These are phyloP conservation scores for Ceratocystis cacaofunesta DNA, from an alignment of 2,329 filamentous ascomycete genomes.

Conservation along the genomic window DNA sequence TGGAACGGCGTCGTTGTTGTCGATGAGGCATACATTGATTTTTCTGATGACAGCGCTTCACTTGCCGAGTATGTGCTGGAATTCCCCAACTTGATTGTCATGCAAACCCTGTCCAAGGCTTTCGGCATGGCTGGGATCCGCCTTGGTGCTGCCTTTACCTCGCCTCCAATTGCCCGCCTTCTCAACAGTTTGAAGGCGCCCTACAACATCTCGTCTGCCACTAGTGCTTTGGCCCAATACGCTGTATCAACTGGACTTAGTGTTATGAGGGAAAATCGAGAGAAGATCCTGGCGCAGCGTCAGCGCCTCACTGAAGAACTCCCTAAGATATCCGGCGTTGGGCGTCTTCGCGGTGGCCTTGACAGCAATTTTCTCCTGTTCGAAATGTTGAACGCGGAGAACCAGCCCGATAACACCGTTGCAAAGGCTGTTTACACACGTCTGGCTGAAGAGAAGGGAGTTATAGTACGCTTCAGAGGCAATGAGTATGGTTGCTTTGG, in stretches of 20 bases:
- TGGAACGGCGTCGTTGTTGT: slow-evolving; percentile 93
- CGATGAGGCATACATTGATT: slow-evolving; percentile 94
- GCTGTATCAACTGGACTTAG: slow-evolving; percentile 57
- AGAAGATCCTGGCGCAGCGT: slow-evolving; percentile 59
- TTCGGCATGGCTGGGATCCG: slow-evolving; percentile 92
- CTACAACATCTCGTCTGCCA: slow-evolving; percentile 87
- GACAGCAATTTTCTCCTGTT: slow-evolving; percentile 83
- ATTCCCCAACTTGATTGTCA: slow-evolving; percentile 89
- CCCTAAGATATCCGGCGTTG: slow-evolving; percentile 61
- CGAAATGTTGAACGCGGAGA: slow-evolving; percentile 62
- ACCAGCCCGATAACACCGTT: slow-evolving; percentile 61
- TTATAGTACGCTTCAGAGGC: slow-evolving; percentile 86
- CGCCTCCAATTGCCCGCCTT: slow-evolving; percentile 56
- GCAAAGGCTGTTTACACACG: slow-evolving; percentile 71
- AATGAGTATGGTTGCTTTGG: slow-evolving; percentile 83
- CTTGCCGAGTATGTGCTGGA: slow-evolving; percentile 84
- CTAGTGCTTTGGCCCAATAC: slow-evolving; percentile 61
- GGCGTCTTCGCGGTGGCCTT: slow-evolving; percentile 62
- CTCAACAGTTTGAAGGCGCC: slow-evolving; percentile 91
- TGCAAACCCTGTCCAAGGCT: slow-evolving; percentile 97
- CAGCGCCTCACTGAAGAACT: slow-evolving; percentile 61
- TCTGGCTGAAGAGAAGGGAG: slow-evolving; percentile 71
- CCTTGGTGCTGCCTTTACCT: slow-evolving; percentile 71
- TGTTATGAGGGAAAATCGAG: slow-evolving; percentile 56
- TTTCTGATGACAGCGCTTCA: slow-evolving; percentile 59